These are phyloP conservation scores for Anethum foeniculum DNA, from an alignment of 140 eudicot species.

Conservation along the genomic window DNA sequence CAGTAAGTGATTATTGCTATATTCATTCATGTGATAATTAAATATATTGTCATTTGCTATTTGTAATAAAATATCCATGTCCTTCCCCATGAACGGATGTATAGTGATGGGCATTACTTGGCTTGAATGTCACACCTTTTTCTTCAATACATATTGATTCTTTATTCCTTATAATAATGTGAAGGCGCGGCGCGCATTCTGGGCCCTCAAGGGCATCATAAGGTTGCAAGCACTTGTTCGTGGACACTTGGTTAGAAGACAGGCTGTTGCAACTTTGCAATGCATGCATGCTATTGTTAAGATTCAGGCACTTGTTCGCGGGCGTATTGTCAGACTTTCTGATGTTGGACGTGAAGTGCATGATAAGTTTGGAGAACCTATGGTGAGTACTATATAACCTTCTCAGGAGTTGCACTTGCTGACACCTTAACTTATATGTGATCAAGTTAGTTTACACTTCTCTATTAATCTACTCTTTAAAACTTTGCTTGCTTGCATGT, in stretches of 20 bases:
- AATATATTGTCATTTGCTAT: not conserved
- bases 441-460: not conserved
- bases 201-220: slow-evolving; percentile 93
- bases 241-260: slow-evolving; percentile 90
- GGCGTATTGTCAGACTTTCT: slow-evolving; percentile 55
- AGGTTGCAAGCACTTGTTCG: slow-evolving; percentile 95
- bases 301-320: slow-evolving; percentile 90
- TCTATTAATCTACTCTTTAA: not conserved
- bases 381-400: slow-evolving; percentile 26
- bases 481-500: not conserved
- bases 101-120: not conserved
- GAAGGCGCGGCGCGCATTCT: slow-evolving; percentile 89
- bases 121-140: not conserved
- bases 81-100: not conserved
- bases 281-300: slow-evolving; percentile 77
- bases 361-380: slow-evolving; percentile 22
- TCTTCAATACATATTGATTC: not conserved
- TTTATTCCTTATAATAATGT: not conserved
- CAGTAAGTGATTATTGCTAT: not conserved
- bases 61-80: not conserved
- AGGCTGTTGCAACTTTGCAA: slow-evolving; percentile 78
- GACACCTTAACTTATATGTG: not conserved
- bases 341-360: slow-evolving; percentile 32
- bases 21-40: not conserved
- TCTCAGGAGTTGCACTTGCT: not conserved